A percentile compares a stretch with the other conserved stretches of the same genome.
Evolutionary conservation across 352 stramenopile genomes (phyloP).

Genomic region (Phytopythium helicoides): DNA sequence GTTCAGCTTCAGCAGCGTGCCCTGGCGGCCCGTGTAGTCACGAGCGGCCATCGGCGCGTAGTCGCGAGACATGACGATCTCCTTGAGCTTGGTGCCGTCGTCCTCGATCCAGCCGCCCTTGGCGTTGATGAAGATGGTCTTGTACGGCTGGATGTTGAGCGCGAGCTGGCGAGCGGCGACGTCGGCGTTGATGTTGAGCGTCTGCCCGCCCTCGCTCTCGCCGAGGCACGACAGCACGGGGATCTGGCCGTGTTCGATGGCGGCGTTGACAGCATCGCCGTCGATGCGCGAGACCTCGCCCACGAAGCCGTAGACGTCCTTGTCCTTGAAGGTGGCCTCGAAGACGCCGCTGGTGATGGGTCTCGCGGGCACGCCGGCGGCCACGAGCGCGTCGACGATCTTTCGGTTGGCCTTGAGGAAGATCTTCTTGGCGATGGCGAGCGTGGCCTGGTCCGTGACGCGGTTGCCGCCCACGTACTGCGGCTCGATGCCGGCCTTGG

Average conservation of each 20-base stretch:
- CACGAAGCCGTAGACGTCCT: conserved; percentile 83
- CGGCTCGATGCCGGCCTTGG: conserved; percentile 74
- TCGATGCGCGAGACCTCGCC: conserved; percentile 81
- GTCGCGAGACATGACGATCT: conserved; percentile 80
- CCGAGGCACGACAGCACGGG: conserved; percentile 85
- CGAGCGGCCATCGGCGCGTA: conserved; percentile 71
- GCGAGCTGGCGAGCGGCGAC: conserved; percentile 79
- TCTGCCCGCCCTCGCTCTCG: conserved; percentile 67
- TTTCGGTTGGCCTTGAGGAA: conserved; percentile 83
- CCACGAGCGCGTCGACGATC: conserved; percentile 72
- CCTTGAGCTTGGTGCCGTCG: conserved; percentile 79
- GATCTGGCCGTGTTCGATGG: conserved; percentile 70
- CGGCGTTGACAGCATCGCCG: conserved; percentile 59
- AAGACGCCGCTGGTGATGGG: conserved; percentile 88
- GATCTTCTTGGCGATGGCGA: conserved; percentile 84
- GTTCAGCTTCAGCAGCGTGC: conserved; percentile 90
- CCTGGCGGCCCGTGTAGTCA: conserved; percentile 88
- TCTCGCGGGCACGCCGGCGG: conserved; percentile 58
- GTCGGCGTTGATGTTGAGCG: conserved; percentile 90
- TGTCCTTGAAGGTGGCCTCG: conserved; percentile 75
- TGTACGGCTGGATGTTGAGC: conserved; percentile 78
- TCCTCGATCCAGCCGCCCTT: conserved; percentile 89
- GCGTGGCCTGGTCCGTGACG: conserved; percentile 84
- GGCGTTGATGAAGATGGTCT: conserved; percentile 89
- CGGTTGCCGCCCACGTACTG: conserved; percentile 87